phyloP scores from a whole-genome alignment of 179 eudicot genomes.

The Beta macrorhiza region DNA sequence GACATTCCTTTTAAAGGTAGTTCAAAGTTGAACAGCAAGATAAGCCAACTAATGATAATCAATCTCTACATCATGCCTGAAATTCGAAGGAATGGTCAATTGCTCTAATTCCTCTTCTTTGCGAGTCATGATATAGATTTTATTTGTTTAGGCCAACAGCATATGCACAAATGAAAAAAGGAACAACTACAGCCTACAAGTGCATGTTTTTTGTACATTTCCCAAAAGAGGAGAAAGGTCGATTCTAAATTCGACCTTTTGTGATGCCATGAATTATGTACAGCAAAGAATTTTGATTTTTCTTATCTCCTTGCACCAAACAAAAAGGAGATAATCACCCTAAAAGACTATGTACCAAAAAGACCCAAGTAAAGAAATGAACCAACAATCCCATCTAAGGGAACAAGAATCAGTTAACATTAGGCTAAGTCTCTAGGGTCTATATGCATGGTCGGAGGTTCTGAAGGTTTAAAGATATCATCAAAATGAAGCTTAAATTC shows the following conservation, averaged over 20 bases:
- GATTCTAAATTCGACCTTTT: slow-evolving; percentile 15
- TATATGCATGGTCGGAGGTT: slow-evolving; percentile 24
- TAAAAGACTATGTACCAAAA: slow-evolving; percentile 22
- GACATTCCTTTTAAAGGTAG: no score
- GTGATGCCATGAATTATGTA: slow-evolving; percentile 38
- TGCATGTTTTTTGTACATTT: slow-evolving; percentile 23
- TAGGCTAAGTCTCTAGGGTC: slow-evolving; percentile 26
- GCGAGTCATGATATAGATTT: no score
- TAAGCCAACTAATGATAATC: no score
- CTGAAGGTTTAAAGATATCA: slow-evolving; percentile 55
- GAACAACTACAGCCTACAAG: background rate
- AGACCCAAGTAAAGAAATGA: slow-evolving; percentile 21
- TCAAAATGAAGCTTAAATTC: slow-evolving; percentile 76
- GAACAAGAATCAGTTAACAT: slow-evolving; percentile 27
- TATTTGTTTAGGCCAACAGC: no score
- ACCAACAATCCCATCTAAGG: slow-evolving; percentile 9
- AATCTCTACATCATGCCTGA: no score
- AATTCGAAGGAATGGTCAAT: no score
- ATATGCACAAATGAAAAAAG: background rate
- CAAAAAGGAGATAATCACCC: slow-evolving; percentile 9
- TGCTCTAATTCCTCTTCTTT: no score
- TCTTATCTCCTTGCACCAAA: background rate
- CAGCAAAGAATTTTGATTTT: slow-evolving; percentile 43
- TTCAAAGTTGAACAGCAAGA: no score
- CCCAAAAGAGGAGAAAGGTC: slow-evolving; percentile 19